A percentile compares a stretch with the other conserved stretches of the same genome.
Conservation (phyloP, 2,329 filamentous ascomycete species). For the Tolypocladium inflatum region DNA sequence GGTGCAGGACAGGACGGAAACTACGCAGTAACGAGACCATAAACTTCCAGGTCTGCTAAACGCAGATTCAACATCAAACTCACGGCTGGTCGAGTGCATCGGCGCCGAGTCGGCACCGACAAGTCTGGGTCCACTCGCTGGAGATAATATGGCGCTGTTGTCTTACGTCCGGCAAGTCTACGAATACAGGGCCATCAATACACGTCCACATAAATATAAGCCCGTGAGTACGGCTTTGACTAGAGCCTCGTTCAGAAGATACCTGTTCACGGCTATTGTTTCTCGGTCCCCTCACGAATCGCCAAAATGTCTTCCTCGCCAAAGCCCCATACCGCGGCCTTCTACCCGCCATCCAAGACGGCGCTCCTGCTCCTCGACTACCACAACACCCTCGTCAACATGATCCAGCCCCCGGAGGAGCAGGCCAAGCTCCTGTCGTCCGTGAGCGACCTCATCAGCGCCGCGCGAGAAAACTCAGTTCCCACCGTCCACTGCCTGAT, state of each 20-base stretch:
- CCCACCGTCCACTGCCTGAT: constrained; percentile 6
- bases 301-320: background rate
- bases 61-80: background rate
- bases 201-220: background rate
- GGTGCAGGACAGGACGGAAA: background rate
- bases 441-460: background rate
- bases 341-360: constrained; percentile 4
- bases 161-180: background rate
- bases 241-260: too few relatives aligned
- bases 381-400: constrained; percentile 4
- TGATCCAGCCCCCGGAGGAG: constrained; percentile 2
- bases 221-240: background rate
- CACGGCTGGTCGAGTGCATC: background rate
- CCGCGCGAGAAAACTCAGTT: constrained; percentile 2
- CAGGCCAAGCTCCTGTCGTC: constrained; percentile 2
- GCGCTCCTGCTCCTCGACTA: constrained; percentile 8
- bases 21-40: too few relatives aligned
- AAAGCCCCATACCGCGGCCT: background rate
- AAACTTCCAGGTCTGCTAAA: background rate
- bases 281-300: background rate
- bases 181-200: background rate
- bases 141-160: background rate
- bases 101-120: background rate
- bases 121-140: background rate
- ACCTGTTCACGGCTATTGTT: background rate